Percentiles rank a stretch among this genome's conserved stretches.
Conservation (phyloP, 73 alveolate genomes). For the Paramecium tetraurelia region DNA sequence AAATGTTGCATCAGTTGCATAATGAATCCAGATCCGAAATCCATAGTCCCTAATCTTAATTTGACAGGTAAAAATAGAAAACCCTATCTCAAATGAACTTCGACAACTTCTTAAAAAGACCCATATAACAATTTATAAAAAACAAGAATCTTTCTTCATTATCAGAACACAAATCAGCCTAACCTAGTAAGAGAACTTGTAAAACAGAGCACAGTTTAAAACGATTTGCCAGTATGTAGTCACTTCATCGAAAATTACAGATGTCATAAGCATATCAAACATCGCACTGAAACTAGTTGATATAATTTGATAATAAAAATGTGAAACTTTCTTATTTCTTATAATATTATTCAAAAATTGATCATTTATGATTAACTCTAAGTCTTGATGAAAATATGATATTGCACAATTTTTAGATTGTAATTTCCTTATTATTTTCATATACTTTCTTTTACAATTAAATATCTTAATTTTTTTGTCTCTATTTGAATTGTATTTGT, state of each 20-base stretch:
- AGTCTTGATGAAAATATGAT: not conserved
- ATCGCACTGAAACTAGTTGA: not conserved
- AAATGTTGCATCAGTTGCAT: not conserved
- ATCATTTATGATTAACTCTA: not conserved
- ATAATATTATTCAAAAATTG: not conserved
- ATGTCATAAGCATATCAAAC: not conserved
- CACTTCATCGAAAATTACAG: not conserved
- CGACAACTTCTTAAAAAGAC: not conserved
- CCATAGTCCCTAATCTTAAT: not conserved
- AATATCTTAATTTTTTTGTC: not conserved
- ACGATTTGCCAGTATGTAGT: not conserved
- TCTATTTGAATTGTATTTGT: not conserved
- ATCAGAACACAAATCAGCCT: not conserved
- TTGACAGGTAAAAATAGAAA: not conserved
- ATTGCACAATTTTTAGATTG: not conserved
- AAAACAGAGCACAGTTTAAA: not conserved
- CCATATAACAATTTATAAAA: not conserved
- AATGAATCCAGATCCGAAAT: not conserved
- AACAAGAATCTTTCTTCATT: not conserved
- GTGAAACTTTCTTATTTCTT: not conserved
- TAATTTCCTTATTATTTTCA: not conserved
- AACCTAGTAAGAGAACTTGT: not conserved
- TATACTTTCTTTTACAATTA: not conserved
- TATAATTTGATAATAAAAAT: not conserved
- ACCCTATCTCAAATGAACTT: not conserved